These are phyloP conservation scores for Cutaneotrichosporon curvatum DNA, from an alignment of 1,284 basidiomycete genomes.

Conservation along the genomic window DNA sequence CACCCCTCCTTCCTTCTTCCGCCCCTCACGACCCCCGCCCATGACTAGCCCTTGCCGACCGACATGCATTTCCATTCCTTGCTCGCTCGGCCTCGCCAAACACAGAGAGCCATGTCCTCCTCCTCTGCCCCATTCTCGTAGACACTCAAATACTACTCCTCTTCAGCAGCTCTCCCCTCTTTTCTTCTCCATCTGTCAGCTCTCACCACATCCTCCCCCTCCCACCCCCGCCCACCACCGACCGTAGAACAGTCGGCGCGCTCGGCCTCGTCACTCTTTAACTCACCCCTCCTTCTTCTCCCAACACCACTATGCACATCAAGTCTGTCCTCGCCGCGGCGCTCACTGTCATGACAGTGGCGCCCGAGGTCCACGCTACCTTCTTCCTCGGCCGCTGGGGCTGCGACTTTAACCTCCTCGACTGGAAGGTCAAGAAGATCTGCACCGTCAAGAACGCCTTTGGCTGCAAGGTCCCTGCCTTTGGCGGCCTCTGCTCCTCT, in stretches of 20 bases:
- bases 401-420: neutral
- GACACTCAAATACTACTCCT: too few species aligned
- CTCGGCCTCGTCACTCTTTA: slow-evolving; percentile 2
- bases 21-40: too few species aligned
- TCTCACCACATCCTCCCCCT: neutral
- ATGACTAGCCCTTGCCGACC: too few species aligned
- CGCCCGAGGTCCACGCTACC: neutral
- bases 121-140: too few species aligned
- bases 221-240: neutral
- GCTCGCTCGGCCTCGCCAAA: too few species aligned
- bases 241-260: neutral
- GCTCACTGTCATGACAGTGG: neutral
- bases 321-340: slow-evolving; percentile 6
- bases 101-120: too few species aligned
- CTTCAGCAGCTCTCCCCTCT: too few species aligned
- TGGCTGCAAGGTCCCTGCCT: neutral
- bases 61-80: too few species aligned
- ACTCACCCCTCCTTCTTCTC: slow-evolving; percentile 4
- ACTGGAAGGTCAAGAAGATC: neutral
- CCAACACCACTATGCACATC: slow-evolving; percentile 10
- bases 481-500: neutral
- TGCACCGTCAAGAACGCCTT: too few species aligned
- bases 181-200: neutral
- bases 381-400: neutral
- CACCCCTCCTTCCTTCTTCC: too few species aligned